Evolutionary conservation across 768 basidiomycete species (phyloP).

Genomic region (Amanita exitialis): DNA sequence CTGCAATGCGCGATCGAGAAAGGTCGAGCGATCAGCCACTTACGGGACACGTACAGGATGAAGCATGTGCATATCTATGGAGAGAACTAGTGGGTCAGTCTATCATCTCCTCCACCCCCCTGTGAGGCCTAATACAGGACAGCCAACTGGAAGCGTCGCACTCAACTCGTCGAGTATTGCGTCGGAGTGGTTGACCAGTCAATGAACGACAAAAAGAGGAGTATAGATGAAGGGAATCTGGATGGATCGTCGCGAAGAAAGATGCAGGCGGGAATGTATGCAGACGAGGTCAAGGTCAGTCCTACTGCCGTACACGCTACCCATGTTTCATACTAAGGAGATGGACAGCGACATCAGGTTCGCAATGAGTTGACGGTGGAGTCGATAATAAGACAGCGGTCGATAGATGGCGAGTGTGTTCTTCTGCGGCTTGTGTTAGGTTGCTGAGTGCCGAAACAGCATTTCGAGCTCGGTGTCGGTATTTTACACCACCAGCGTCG

Average conservation of each 20-base stretch:
- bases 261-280: constrained; percentile 47
- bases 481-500: constrained; percentile 57
- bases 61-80: constrained; percentile 72
- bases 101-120: constrained; percentile 8
- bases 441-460: constrained; percentile 28
- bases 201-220: constrained; percentile 41
- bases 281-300: constrained; percentile 63
- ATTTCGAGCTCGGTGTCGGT: constrained; percentile 71
- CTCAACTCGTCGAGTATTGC: constrained; percentile 70
- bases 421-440: constrained; percentile 4
- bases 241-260: constrained; percentile 38
- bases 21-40: constrained; percentile 31
- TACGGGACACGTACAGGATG: constrained; percentile 53
- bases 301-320: background rate
- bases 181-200: constrained; percentile 59
- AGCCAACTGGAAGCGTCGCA: constrained; percentile 67
- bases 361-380: constrained; percentile 69
- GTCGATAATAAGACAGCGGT: constrained; percentile 57
- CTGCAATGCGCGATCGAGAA: constrained; percentile 65
- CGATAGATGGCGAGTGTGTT: constrained; percentile 50
- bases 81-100: constrained; percentile 65
- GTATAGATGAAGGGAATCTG: constrained; percentile 29
- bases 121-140: constrained; percentile 9
- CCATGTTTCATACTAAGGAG: background rate
- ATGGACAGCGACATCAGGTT: constrained; percentile 54